phyloP scores from a whole-genome alignment of 1,284 basidiomycete genomes.

The Polyporus tsugae region DNA sequence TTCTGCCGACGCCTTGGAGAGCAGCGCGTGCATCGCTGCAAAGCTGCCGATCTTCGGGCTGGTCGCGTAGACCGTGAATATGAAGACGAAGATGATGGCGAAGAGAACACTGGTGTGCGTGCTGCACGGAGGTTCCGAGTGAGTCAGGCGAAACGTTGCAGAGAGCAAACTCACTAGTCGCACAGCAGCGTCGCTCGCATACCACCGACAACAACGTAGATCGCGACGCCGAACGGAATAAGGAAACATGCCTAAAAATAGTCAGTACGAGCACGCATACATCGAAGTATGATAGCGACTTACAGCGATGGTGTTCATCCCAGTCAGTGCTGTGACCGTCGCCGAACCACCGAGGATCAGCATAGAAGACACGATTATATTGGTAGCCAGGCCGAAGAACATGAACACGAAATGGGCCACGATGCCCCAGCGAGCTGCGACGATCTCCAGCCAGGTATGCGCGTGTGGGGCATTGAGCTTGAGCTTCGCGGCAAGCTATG shows the following conservation, averaged over 20 bases:
- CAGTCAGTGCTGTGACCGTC: conserved; percentile 64
- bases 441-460: conserved; percentile 72
- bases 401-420: conserved; percentile 68
- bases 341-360: conserved; percentile 69
- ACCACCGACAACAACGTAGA: conserved; percentile 64
- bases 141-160: conserved; percentile 9
- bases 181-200: conserved; percentile 56
- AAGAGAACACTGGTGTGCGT: conserved; percentile 86
- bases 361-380: conserved; percentile 70
- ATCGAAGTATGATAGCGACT: conserved; percentile 39
- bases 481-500: conserved; percentile 57
- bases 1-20: conserved; percentile 49
- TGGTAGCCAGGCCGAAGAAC: conserved; percentile 73
- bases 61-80: conserved; percentile 78
- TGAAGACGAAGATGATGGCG: conserved; percentile 78
- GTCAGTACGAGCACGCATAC: conserved; percentile 21
- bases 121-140: conserved; percentile 44
- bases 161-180: conserved; percentile 40
- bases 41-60: conserved; percentile 62
- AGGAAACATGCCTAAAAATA: conserved; percentile 64
- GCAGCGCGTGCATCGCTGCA: conserved; percentile 59
- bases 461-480: conserved; percentile 70
- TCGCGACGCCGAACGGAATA: conserved; percentile 61
- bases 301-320: conserved; percentile 62
- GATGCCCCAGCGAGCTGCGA: conserved; percentile 63